phyloP scores from a whole-genome alignment of 2,329 filamentous ascomycete genomes.

The Exophiala xenobiotica region DNA sequence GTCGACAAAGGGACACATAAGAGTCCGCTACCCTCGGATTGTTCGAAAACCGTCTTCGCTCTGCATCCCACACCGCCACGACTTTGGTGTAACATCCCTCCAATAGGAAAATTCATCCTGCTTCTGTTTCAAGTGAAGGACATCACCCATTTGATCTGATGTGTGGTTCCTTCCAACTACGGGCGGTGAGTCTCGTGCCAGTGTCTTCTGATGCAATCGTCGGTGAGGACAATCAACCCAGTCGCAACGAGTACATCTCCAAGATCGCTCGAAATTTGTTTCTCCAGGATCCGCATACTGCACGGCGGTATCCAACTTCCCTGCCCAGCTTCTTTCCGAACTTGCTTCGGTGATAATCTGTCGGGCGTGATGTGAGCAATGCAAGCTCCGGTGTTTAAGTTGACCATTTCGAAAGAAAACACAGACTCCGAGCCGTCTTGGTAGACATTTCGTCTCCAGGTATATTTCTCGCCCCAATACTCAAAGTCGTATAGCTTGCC shows the following conservation, averaged over 20 bases:
- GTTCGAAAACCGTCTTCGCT: constrained; percentile 8
- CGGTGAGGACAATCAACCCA: constrained; percentile 83
- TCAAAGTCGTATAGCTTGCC: constrained; percentile 86
- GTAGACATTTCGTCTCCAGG: constrained; percentile 74
- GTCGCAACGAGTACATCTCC: constrained; percentile 80
- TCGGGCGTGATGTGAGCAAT: constrained; percentile 86
- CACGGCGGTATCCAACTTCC: constrained; percentile 90
- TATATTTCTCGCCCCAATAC: constrained; percentile 86
- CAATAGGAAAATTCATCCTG: constrained; percentile 17
- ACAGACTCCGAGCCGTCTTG: constrained; percentile 63
- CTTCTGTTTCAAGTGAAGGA: background rate
- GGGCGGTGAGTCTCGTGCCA: constrained; percentile 55
- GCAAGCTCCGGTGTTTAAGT: constrained; percentile 61
- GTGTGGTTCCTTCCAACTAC: constrained; percentile 4
- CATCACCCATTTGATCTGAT: constrained; percentile 13
- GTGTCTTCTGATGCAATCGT: constrained; percentile 82
- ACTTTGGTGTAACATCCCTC: constrained; percentile 18
- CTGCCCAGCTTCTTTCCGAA: constrained; percentile 68
- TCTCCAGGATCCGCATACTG: constrained; percentile 85
- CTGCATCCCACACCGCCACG: constrained; percentile 18
- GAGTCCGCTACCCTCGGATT: background rate
- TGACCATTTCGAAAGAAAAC: constrained; percentile 77
- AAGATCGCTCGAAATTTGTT: constrained; percentile 55
- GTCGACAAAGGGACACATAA: background rate
- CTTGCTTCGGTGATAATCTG: constrained; percentile 68